Evolutionary conservation across 805 yeast species (phyloP).

Genomic region (Cyberlindnera mississippiensis): DNA sequence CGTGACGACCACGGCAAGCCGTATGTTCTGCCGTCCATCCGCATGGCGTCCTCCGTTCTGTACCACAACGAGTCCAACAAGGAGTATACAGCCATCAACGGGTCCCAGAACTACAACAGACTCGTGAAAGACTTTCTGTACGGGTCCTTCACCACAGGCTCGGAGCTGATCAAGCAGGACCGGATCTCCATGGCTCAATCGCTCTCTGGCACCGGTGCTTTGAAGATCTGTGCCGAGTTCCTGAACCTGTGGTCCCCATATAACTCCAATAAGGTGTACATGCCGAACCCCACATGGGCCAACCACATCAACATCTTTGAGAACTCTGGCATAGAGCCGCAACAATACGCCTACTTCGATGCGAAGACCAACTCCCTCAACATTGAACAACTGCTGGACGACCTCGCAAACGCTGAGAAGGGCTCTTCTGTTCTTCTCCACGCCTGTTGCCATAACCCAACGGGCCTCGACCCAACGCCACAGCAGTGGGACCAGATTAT

Average conservation of each 20-base stretch:
- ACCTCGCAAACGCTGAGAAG: constrained; percentile 49
- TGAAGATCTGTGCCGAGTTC: constrained; percentile 81
- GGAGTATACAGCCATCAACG: constrained; percentile 86
- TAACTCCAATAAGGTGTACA: constrained; percentile 45
- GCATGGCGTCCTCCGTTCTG: constrained; percentile 48
- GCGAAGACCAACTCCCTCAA: constrained; percentile 57
- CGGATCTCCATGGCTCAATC: constrained; percentile 85
- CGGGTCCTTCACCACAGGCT: constrained; percentile 58
- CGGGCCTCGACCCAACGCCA: constrained; percentile 85
- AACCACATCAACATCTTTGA: constrained; percentile 80
- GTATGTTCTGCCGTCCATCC: constrained; percentile 68
- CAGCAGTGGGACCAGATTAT: constrained; percentile 80
- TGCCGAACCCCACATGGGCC: constrained; percentile 94
- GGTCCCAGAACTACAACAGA: constrained; percentile 62
- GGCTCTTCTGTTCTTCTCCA: constrained; percentile 75
- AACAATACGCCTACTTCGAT: constrained; percentile 70
- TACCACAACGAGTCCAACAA: constrained; percentile 44
- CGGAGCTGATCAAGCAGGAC: constrained; percentile 46
- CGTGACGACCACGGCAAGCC: constrained; percentile 87
- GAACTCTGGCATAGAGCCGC: constrained; percentile 63
- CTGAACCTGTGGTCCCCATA: constrained; percentile 49
- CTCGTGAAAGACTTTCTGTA: constrained; percentile 70
- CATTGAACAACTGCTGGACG: constrained; percentile 56
- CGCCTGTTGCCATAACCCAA: constrained; percentile 97
- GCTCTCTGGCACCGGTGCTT: constrained; percentile 92